A percentile compares a stretch with the other conserved stretches of the same genome.
Evolutionary conservation across 2,329 filamentous ascomycete species (phyloP).

Genomic region (Diplodia seriata): DNA sequence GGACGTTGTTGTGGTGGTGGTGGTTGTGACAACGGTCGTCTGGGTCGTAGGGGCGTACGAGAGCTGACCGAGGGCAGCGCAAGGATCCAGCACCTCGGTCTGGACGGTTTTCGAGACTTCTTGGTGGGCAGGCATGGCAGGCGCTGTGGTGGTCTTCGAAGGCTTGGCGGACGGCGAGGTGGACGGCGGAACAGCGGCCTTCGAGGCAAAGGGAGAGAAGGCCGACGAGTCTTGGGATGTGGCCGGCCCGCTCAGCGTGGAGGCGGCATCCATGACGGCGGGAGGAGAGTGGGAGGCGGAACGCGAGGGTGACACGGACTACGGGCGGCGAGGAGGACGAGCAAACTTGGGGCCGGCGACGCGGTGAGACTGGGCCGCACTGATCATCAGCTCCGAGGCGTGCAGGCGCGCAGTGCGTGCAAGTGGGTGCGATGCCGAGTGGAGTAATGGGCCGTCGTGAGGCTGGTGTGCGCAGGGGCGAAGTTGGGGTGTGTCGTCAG

Average conservation of each 20-base stretch:
- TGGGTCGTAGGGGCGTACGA: conserved; percentile 69
- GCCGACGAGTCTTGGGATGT: conserved; percentile 25
- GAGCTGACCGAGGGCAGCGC: conserved; percentile 62
- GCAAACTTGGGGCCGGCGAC: conserved; percentile 32
- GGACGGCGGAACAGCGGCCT: conserved; percentile 14
- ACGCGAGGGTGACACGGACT: conserved; percentile 38
- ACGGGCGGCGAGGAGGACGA: conserved; percentile 32
- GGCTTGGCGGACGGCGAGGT: conserved; percentile 26
- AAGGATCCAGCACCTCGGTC: conserved; percentile 42
- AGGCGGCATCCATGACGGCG: conserved; percentile 33
- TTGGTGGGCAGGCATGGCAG: conserved; percentile 39
- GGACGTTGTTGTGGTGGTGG: conserved; percentile 81
- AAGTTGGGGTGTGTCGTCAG: conserved; percentile 17
- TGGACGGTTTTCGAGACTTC: conserved; percentile 40
- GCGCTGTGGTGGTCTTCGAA: conserved; percentile 35
- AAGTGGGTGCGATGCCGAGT: conserved; percentile 11
- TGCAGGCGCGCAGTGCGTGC: conserved; percentile 25
- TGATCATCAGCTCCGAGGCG: conserved; percentile 30
- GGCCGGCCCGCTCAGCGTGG: conserved; percentile 31
- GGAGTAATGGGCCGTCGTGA: conserved; percentile 16
- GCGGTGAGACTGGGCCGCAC: conserved; percentile 32
- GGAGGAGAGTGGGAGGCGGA: conserved; percentile 35
- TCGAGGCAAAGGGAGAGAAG: conserved; percentile 31
- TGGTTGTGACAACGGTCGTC: conserved; percentile 81
- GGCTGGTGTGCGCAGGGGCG: conserved; percentile 22